Evolutionary conservation across 2,329 filamentous ascomycete species (phyloP), one percentile per base, ranked within the genome.

Genomic region (Ilyonectria destructans): DNA sequence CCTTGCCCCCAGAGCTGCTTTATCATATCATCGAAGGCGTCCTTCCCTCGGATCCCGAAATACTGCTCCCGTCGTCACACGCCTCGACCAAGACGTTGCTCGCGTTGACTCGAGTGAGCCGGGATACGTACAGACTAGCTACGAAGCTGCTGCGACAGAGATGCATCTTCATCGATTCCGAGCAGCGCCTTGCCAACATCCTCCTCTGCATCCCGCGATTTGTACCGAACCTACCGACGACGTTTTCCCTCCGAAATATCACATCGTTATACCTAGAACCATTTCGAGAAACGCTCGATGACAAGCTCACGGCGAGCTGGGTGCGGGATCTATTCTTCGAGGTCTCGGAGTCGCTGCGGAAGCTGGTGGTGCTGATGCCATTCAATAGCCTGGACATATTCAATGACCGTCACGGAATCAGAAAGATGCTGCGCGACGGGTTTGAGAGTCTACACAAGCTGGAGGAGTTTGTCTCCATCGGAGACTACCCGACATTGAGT

Each of bases 301-400:
- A 86, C 63, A 77, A 79, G 61, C 79, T 80, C 6, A 81, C 80
- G 21, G 83, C 84, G 0, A 71, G 71, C 21, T 81, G 79, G 79
- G 79, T 84, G 43, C 79, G 80, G 6, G 80, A 84, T 49, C 77
- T 88, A 2, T 80, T 88, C 56, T 80, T 76, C 63, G 78, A 81
- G 65, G 77, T 84, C 33, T 78, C 78, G 56, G 71, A 74, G 21
- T 81, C 82, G 7, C 79, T 88, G 51, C 80, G 76, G 49, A 82
- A 83, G 21, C 79, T 88, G 7, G 79, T 87, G 54, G 80, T 88
- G 48, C 79, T 85, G 65, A 85, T 87, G 70, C 85, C 85, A 7
- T 82, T 87, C 52, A 78, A 81, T 23, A 84, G 78, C 59, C 75
- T 86, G 17, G 80, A 82, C 31, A 81, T 80, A 2, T 78, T 81